Conservation (phyloP, 2,329 filamentous ascomycete genomes). For the Talaromyces verruculosus region DNA sequence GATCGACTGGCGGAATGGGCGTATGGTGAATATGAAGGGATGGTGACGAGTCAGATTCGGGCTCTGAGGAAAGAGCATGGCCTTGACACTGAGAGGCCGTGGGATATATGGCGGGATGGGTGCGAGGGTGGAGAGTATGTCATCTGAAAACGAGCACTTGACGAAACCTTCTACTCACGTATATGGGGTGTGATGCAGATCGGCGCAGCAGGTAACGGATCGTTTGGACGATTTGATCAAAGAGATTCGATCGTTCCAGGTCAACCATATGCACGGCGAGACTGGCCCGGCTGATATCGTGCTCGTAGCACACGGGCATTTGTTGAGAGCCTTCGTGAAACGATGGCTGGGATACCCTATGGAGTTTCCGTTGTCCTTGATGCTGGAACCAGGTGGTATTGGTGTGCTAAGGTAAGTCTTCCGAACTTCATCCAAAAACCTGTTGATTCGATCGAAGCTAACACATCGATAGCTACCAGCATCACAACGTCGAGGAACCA, state of each 20-base stretch:
- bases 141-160: background rate
- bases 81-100: conserved; percentile 49
- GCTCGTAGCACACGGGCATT: conserved; percentile 46
- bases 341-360: conserved; percentile 48
- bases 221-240: conserved; percentile 46
- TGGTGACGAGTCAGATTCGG: conserved; percentile 54
- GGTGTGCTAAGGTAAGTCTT: conserved; percentile 40
- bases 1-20: conserved; percentile 60
- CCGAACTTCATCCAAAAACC: background rate
- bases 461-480: conserved; percentile 32
- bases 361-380: conserved; percentile 44
- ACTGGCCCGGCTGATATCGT: conserved; percentile 39
- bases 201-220: conserved; percentile 39
- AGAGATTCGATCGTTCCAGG: conserved; percentile 44
- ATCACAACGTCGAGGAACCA: conserved; percentile 43
- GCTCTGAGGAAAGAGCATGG: conserved; percentile 48
- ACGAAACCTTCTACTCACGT: background rate
- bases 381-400: conserved; percentile 48
- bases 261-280: conserved; percentile 42
- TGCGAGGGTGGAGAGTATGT: conserved; percentile 57
- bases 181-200: conserved; percentile 24
- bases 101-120: conserved; percentile 61
- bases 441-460: background rate
- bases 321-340: conserved; percentile 50
- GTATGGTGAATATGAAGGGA: conserved; percentile 63